A percentile compares a stretch with the other conserved stretches of the same genome.
phyloP scores from a whole-genome alignment of 805 yeast genomes.

The Yamadazyma tumulicola region DNA sequence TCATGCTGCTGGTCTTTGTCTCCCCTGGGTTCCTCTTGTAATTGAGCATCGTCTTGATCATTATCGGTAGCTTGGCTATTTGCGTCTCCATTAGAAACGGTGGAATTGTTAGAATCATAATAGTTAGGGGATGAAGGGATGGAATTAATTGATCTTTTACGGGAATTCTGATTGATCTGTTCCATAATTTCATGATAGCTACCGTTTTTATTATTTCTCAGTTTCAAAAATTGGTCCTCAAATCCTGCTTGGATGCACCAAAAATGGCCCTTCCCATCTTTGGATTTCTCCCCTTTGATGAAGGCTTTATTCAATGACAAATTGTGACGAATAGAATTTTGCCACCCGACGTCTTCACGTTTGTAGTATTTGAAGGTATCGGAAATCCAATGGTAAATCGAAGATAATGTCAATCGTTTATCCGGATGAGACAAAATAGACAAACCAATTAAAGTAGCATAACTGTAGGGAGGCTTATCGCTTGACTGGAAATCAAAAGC shows the following conservation, averaged over 20 bases:
- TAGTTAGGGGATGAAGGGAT: slow-evolving; percentile 33
- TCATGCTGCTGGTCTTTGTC: not conserved
- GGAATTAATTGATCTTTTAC: slow-evolving; percentile 18
- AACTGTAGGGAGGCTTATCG: slow-evolving; percentile 87
- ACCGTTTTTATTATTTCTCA: slow-evolving; percentile 46
- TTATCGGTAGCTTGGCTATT: slow-evolving; percentile 9
- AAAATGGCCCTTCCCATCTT: slow-evolving; percentile 87
- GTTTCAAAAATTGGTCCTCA: slow-evolving; percentile 75
- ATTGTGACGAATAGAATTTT: slow-evolving; percentile 94
- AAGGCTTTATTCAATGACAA: slow-evolving; percentile 91
- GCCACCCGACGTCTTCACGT: slow-evolving; percentile 92
- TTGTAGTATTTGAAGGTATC: slow-evolving; percentile 80
- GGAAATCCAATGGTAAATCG: slow-evolving; percentile 90
- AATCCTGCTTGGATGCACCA: slow-evolving; percentile 88
- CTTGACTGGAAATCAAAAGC: slow-evolving; percentile 48
- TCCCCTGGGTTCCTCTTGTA: slow-evolving; percentile 1
- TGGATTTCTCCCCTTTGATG: slow-evolving; percentile 83
- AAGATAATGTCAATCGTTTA: slow-evolving; percentile 44
- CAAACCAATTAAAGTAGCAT: slow-evolving; percentile 91
- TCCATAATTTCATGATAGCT: slow-evolving; percentile 43
- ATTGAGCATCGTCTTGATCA: slow-evolving; percentile 5
- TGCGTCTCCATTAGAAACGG: not conserved
- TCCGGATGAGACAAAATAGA: slow-evolving; percentile 79
- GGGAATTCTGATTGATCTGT: slow-evolving; percentile 22
- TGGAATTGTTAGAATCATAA: slow-evolving; percentile 6